phyloP scores from a whole-genome alignment of 1,284 basidiomycete species.

The Microbotryum lychnidis-dioicae region DNA sequence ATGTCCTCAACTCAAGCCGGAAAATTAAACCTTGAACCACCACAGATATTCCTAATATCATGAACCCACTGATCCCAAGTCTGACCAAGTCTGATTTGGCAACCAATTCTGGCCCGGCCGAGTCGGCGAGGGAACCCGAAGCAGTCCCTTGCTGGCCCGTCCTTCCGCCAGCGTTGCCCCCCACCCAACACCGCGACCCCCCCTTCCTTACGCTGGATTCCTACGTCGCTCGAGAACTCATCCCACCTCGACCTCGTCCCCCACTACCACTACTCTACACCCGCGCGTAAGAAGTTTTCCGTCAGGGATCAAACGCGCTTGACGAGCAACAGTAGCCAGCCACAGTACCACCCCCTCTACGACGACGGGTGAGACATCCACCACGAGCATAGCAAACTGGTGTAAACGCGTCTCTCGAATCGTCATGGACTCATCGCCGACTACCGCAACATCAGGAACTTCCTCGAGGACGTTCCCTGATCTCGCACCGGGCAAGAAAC shows the following conservation, averaged over 20 bases:
- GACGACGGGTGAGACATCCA: neutral
- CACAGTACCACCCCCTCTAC: neutral
- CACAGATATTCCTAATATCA: neutral
- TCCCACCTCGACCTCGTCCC: neutral
- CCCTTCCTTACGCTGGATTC: constrained; percentile 1
- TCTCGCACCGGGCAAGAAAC: neutral
- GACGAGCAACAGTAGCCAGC: no score
- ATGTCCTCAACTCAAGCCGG: no score
- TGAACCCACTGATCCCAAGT: no score
- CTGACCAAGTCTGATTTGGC: no score
- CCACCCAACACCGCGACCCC: neutral
- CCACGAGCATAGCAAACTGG: neutral
- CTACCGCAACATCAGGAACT: neutral
- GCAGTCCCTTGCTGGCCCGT: neutral
- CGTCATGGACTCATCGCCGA: neutral
- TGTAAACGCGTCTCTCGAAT: neutral
- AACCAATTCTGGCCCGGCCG: no score
- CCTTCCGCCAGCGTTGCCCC: neutral
- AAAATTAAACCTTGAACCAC: neutral
- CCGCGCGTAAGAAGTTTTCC: neutral
- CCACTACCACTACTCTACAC: neutral
- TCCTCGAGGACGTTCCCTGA: constrained; percentile 8
- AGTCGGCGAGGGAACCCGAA: no score
- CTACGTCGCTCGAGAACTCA: neutral
- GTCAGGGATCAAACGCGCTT: neutral